Conservation (phyloP, 805 yeast species). For the Starmerella tilneyi region DNA sequence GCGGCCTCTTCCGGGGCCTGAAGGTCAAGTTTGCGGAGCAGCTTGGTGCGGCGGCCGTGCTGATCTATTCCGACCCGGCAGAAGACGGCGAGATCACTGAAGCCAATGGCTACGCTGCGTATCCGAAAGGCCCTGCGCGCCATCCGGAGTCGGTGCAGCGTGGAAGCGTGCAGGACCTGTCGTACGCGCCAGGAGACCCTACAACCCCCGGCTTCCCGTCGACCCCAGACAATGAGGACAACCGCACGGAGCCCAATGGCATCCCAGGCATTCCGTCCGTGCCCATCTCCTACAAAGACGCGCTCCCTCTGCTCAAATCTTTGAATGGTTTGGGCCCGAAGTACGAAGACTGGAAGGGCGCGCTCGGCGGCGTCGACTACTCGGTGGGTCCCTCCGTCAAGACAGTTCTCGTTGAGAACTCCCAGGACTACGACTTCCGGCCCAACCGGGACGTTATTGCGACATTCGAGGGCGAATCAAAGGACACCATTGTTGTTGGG, state of each 20-base stretch:
- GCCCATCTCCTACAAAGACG: slow-evolving; percentile 57
- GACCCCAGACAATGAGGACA: slow-evolving; percentile 36
- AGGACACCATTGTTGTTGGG: slow-evolving; percentile 55
- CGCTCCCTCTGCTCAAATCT: slow-evolving; percentile 48
- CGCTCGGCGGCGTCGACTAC: slow-evolving; percentile 38
- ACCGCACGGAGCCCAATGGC: slow-evolving; percentile 41
- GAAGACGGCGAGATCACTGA: slow-evolving; percentile 43
- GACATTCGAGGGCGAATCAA: slow-evolving; percentile 43
- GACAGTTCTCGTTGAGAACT: slow-evolving; percentile 46
- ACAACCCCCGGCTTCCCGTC: slow-evolving; percentile 62
- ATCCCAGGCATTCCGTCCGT: slow-evolving; percentile 61
- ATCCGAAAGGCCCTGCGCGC: slow-evolving; percentile 69
- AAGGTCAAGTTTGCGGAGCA: slow-evolving; percentile 71
- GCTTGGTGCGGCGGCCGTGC: slow-evolving; percentile 54
- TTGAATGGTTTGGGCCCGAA: slow-evolving; percentile 49
- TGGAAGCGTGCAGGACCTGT: slow-evolving; percentile 59
- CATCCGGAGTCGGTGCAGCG: slow-evolving; percentile 68
- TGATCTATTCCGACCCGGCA: slow-evolving; percentile 60
- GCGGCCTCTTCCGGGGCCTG: slow-evolving; percentile 56
- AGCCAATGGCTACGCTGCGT: slow-evolving; percentile 50
- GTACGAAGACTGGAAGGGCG: slow-evolving; percentile 38
- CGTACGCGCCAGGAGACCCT: slow-evolving; percentile 64
- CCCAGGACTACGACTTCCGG: slow-evolving; percentile 51
- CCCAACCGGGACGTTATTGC: slow-evolving; percentile 59
- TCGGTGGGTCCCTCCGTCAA: slow-evolving; percentile 42